Base-by-base conservation (phyloP, 345 rosid genomes). In the Bruguiera sexangula region DNA sequence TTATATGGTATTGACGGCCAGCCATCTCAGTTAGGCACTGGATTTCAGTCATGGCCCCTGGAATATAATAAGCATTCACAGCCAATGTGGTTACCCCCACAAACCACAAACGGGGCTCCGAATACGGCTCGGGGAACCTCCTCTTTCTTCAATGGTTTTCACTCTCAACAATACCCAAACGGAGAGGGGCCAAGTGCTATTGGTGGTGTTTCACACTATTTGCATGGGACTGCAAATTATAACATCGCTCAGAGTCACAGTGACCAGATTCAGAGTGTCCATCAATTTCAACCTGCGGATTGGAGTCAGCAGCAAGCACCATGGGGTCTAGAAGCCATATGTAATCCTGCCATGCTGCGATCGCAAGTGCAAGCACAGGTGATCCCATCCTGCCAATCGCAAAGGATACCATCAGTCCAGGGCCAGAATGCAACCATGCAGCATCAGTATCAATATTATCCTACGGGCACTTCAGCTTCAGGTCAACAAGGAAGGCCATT, bases 311-410 rank as follows among this genome's bases (percentile, higher is more conserved):
- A 39, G 36, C 24, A 37, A 8, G 21, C 76, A 19, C 7, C 53
- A 4, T 51, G 66, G 71, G 66, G 60, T 52, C 54, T 21, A 30
- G 60, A 56, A 21, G 20, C 71, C 10, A 66, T 46, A 31, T 48
- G 34, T 19, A 36, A 58, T 31, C 51, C 59, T 36, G 66, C 71
- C 2, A 48, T 24, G 24, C 18, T 43, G 57, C 65, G 21, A 46
- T 8, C 63, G 1, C 63, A 8, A 30, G 24, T 6, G 46, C 69
- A 65, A 30, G 24, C 6, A 46, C 69, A 58, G 63, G 66, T 66
- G 53, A 15, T 56, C 8, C 60, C 37, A 29, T 26, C 60, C 15
- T 4, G 18, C 31, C 63, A 18, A 21, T 26, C 24, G 32, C 8
- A 10, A 8, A 8, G 5, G n/a, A 10, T 6, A 7, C 2, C 21